Base-by-base conservation (phyloP, 371 early-diverging fungal species). In the Saksenaea vasiformis region DNA sequence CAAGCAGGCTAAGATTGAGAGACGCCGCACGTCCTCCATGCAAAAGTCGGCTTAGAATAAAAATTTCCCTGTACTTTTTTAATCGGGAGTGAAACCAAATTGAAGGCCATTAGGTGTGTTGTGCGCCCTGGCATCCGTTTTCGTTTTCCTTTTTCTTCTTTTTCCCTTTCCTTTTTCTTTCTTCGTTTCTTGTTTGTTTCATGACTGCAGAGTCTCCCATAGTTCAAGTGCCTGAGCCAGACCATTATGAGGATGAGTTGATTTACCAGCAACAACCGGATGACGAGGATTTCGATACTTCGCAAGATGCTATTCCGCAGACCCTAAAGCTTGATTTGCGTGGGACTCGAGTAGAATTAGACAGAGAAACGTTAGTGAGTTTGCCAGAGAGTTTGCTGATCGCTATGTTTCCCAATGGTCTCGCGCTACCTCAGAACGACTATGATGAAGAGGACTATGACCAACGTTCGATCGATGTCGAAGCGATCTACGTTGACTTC, bases 381-480 rank as follows among this genome's bases (percentile, higher is more conserved):
- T 68, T 90, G 22, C 90, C 90, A 9, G 88, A 90, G 60, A 82
- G 84, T 31, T 75, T 90, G 61, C 77, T 88, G 41, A 83, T 84
- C 72, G 86, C 84, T 62, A 90, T 90, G 90, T 90, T 90, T 62
- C 90, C 90, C 19, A 83, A 86, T 58, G 89, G 89, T 11, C 77
- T 87, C 55, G 70, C 84, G 61, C 79, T 84, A 22, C 51, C 51
- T 22, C 51, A 47, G 22, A 17, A 47, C 22, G 51, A 47, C 10
- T 47, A 47, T 22, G 51, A 47, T 4, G 51, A 47, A 17, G 75
- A 72, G 24, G 70, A 73, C 37, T 62, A 78, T 54, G 75, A 72
- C 7, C 73, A 73, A 43, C 60, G 60, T 43, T 77, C 76, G 51
- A 79, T 75, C 17, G 76, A 80, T 67, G 76, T 74, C 41, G 77